Evolutionary conservation across 1,139 yeast species (phyloP), one percentile per base, ranked within the genome.

Genomic region (Hyphopichia fennica): DNA sequence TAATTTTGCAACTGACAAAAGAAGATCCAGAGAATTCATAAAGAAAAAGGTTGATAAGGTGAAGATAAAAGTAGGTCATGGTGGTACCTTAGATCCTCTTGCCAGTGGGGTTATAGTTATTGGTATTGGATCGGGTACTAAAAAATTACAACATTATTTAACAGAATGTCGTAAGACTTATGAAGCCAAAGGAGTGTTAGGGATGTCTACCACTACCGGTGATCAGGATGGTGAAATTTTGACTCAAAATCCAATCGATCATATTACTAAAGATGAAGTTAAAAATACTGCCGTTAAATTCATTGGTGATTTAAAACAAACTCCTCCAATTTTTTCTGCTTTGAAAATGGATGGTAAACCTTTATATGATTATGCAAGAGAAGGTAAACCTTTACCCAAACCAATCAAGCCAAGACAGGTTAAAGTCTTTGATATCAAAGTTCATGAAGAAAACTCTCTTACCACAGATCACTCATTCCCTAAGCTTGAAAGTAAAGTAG

Each of bases 291-390:
- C 80, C 28, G 69, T 67, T 10, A 82, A 81, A 60, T 90, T 93
- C 56, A 67, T 81, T 14, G 99, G 99, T 0, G 77, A 81, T 29
- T 70, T 91, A 44, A 76, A 77, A 53, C 99, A 95, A 63, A 87
- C 95, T 1, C 99, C 99, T 11, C 99, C 99, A 0, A 85, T 93
- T 14, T 93, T 82, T 60, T 89, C 97, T 30, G 99, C 99, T 0
- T 69, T 95, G 49, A 93, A 91, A 58, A 86, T 95, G 83, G 84
- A 90, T 56, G 99, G 99, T 22, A 90, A 85, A 63, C 95, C 96
- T 4, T 67, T 95, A 42, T 91, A 93, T 59, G 97, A 91, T 53
- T 95, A 95, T 59, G 99, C 99, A 1, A 77, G 99, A 52, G 81
- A 87, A 50, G 96, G 96, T 0, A 72, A 80, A 35, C 95, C 96